These are phyloP conservation scores for Aphanocladium album DNA, from an alignment of 2,329 filamentous ascomycete genomes.

Conservation along the genomic window DNA sequence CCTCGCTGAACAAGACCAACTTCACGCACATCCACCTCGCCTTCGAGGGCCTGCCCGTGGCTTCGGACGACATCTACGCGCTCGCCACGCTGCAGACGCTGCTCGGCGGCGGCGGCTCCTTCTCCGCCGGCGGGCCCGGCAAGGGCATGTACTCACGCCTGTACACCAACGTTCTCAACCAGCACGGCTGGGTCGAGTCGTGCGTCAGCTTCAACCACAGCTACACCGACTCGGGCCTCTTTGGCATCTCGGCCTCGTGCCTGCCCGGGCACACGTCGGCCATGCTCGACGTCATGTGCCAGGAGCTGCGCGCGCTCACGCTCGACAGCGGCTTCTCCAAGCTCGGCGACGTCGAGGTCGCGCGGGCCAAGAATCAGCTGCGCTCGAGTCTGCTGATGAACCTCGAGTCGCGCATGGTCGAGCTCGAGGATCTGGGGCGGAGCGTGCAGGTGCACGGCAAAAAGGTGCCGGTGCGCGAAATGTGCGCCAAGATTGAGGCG, in stretches of 20 bases:
- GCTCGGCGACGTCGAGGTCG: conserved; percentile 72
- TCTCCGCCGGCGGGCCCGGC: conserved; percentile 91
- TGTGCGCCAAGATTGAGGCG: conserved; percentile 81
- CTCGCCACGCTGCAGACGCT: conserved; percentile 93
- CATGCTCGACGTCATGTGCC: conserved; percentile 95
- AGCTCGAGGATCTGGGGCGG: conserved; percentile 89
- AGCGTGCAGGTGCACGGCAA: conserved; percentile 96
- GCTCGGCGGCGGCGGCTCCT: conserved; percentile 91
- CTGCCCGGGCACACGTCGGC: conserved; percentile 68
- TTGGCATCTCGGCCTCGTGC: conserved; percentile 87
- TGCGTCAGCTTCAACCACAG: conserved; percentile 96
- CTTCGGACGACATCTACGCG: conserved; percentile 89
- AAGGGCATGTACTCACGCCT: conserved; percentile 99
- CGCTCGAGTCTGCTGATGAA: conserved; percentile 92
- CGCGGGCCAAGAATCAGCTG: conserved; percentile 94
- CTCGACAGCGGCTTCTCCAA: conserved; percentile 68
- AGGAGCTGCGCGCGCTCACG: conserved; percentile 75
- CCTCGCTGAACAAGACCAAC: conserved; percentile 70
- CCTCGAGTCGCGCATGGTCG: conserved; percentile 93
- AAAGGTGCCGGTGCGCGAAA: conserved; percentile 87
- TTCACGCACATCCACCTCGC: conserved; percentile 93
- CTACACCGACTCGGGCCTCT: conserved; percentile 92
- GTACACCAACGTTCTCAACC: conserved; percentile 96
- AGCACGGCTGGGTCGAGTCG: conserved; percentile 94
- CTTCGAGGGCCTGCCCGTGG: conserved; percentile 90